Evolutionary conservation across 768 basidiomycete genomes (phyloP), one percentile per base, ranked within the genome.

Genomic region (Tulasnella sp.): DNA sequence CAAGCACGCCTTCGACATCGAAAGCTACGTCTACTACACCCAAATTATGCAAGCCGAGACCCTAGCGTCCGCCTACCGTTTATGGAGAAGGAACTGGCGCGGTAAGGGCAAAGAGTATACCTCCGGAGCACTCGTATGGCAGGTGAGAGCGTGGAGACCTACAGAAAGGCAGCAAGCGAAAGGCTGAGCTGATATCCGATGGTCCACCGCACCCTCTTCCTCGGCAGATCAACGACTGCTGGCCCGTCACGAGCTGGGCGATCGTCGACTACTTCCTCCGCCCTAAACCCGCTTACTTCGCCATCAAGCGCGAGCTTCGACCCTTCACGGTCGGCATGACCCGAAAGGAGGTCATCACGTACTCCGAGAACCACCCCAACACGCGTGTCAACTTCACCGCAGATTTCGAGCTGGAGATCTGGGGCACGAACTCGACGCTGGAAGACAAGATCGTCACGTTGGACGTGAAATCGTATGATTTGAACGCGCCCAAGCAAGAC

Each of bases 1-100:
- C 84, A 91, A 87, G 79, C 90, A 92, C 77, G 84, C 89, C 0
- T 92, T 94, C 77, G 89, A 94, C 76, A 88, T 95, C 79, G 92
- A 94, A 77, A 91, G 92, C 79, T 97, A 95, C 80, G 86, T 92
- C 16, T 98, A 94, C 80, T 94, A 91, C 77, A 96, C 96, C 5
- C 96, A 98, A 80, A 82, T 96, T 71, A 95, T 98, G 92, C 96
- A 98, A 80, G 91, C 95, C 4, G 95, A 98, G 80, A 88, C 91
- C 1, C 84, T 98, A n/a, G 87, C 89, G 1, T 87, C 91, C 26
- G 96, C 96, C 0, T 97, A 93, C 79, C 87, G 91, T 22, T 82
- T 94, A 0, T 98, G 95, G 96, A 83, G 94, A 71, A 85, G 96
- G 19, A 91, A 94, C 79, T 98, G 94, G 94, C 83, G 84, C 37